Percentiles rank a stretch among this genome's conserved stretches.
Evolutionary conservation across 257 asterid genomes (phyloP).

Genomic region (Avicennia marina): DNA sequence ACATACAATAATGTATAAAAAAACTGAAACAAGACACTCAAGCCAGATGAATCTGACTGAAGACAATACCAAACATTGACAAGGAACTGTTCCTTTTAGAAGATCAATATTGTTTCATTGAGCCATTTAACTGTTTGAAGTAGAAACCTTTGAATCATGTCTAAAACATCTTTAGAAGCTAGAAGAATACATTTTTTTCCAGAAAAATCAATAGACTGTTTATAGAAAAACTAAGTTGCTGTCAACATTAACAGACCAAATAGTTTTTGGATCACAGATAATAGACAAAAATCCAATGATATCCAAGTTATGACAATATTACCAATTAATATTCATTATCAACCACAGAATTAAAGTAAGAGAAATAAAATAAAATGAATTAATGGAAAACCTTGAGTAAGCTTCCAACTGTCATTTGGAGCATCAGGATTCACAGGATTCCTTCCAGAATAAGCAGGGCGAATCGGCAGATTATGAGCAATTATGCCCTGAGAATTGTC

Average conservation of each 20-base stretch:
- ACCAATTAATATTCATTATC: not conserved
- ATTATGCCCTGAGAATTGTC: slow-evolving; percentile 51
- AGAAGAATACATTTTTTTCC: too few relatives aligned
- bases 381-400: slow-evolving; percentile 54
- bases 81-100: too few relatives aligned
- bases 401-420: slow-evolving; percentile 54
- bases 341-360: not conserved
- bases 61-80: too few relatives aligned
- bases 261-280: not conserved
- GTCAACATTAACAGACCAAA: not conserved
- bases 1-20: too few relatives aligned
- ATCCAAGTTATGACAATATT: not conserved
- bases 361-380: not conserved
- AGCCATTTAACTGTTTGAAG: too few relatives aligned
- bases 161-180: too few relatives aligned
- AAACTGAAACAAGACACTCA: too few relatives aligned
- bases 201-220: not conserved
- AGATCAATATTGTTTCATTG: too few relatives aligned
- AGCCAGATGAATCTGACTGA: too few relatives aligned
- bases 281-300: not conserved
- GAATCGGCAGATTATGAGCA: slow-evolving; percentile 62
- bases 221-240: not conserved
- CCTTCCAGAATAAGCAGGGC: slow-evolving; percentile 45
- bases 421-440: slow-evolving; percentile 37
- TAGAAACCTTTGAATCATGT: too few relatives aligned